These are phyloP conservation scores for Penicillium sumatraense DNA, from an alignment of 2,329 filamentous ascomycete species.

Conservation along the genomic window DNA sequence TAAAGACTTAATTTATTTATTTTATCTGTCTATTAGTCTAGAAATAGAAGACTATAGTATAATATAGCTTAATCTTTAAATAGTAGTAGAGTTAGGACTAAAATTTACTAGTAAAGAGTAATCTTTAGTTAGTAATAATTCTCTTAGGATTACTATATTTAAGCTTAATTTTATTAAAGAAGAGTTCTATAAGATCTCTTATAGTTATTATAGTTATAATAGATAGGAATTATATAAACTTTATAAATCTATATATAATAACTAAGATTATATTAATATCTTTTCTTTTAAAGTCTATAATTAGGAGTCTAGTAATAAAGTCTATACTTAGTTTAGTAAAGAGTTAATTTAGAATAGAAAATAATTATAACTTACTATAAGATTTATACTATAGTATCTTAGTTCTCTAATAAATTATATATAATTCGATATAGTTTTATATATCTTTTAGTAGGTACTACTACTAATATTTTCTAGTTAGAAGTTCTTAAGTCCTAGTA, in stretches of 20 bases:
- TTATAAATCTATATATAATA: too few relatives aligned
- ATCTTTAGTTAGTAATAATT: too few relatives aligned
- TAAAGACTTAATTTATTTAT: neutral
- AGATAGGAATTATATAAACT: too few relatives aligned
- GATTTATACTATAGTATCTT: too few relatives aligned
- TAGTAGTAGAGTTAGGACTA: too few relatives aligned
- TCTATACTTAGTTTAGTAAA: too few relatives aligned
- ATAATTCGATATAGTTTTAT: neutral
- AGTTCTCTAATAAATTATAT: too few relatives aligned
- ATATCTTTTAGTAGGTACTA: neutral
- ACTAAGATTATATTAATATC: neutral
- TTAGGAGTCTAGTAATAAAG: neutral
- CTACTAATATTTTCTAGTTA: neutral
- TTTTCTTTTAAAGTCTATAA: neutral
- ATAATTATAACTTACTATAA: too few relatives aligned
- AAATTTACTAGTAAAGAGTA: too few relatives aligned
- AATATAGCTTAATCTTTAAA: too few relatives aligned
- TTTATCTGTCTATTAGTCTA: neutral
- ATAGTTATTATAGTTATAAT: neutral
- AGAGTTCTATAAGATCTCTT: neutral
- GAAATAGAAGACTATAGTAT: neutral
- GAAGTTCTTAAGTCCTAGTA: neutral
- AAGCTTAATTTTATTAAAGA: neutral
- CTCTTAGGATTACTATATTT: too few relatives aligned
- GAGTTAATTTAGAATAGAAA: too few relatives aligned